Percentiles rank a stretch among this genome's conserved stretches.
These are phyloP conservation scores for Ganoderma multipileum DNA, from an alignment of 1,284 basidiomycete genomes.

Conservation along the genomic window DNA sequence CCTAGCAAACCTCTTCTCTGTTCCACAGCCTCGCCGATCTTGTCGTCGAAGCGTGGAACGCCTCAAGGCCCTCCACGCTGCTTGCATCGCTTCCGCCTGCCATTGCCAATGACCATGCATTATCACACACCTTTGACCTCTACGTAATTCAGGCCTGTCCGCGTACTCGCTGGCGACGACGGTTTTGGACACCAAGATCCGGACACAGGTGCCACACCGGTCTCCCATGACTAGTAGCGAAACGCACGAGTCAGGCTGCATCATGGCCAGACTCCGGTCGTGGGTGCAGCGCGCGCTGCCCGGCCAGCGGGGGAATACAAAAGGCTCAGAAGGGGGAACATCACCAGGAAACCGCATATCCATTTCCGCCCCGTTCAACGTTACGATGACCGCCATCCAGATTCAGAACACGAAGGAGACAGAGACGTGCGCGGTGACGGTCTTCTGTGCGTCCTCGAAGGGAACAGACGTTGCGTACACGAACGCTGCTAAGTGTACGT, in stretches of 20 bases:
- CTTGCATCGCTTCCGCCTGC: not conserved
- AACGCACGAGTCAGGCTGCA: not conserved
- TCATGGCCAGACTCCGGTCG: slow-evolving; percentile 14
- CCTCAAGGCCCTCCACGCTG: not conserved
- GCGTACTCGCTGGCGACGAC: not conserved
- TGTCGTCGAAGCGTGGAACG: not conserved
- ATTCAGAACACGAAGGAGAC: slow-evolving; percentile 3
- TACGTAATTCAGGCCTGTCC: not conserved
- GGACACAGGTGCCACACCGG: not conserved
- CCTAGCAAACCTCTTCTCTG: not conserved
- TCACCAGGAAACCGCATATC: slow-evolving; percentile 4
- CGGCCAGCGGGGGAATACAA: slow-evolving; percentile 2
- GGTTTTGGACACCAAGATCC: not conserved
- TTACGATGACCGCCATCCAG: slow-evolving; percentile 12
- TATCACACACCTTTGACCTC: not conserved
- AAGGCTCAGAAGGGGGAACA: not conserved
- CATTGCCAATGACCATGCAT: not conserved
- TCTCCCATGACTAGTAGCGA: not conserved
- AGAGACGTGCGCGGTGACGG: slow-evolving; percentile 58
- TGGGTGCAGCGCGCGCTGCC: slow-evolving; percentile 22
- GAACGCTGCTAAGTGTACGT: slow-evolving; percentile 75
- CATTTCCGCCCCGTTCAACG: slow-evolving; percentile 23
- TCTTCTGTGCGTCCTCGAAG: slow-evolving; percentile 81
- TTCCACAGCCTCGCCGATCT: not conserved
- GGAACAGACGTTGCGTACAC: slow-evolving; percentile 69